Evolutionary conservation across 768 basidiomycete species (phyloP).

Genomic region (Tephrocybe sp.): DNA sequence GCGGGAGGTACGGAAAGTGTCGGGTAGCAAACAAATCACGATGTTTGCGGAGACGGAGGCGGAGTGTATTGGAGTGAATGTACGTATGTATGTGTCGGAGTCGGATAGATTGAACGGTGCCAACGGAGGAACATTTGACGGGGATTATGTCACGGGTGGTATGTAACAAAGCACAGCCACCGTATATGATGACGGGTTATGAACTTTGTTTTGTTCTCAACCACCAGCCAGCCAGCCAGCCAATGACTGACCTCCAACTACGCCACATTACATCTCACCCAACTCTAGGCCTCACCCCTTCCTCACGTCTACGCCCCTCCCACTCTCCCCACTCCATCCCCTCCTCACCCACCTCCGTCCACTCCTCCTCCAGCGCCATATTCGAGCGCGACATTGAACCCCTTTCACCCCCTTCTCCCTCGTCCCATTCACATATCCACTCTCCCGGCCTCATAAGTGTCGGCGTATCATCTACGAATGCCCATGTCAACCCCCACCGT

Average conservation of each 20-base stretch:
- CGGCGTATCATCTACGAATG: not conserved
- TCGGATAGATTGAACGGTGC: not conserved
- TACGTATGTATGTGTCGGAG: too few species aligned
- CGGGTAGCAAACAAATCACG: too few species aligned
- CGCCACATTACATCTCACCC: constrained; percentile 55
- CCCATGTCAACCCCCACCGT: constrained; percentile 62
- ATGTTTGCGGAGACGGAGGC: not conserved
- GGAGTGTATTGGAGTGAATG: not conserved
- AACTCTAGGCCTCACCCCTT: constrained; percentile 37
- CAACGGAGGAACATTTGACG: too few species aligned
- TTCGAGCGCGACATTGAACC: constrained; percentile 92
- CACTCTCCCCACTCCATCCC: constrained; percentile 74
- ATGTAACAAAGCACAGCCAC: constrained; percentile 2
- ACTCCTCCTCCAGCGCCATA: constrained; percentile 85
- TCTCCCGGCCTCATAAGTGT: too few species aligned
- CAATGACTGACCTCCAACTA: constrained; percentile 32
- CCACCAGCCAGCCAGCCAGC: not conserved
- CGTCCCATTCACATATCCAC: constrained; percentile 17
- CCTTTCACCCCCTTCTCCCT: constrained; percentile 35
- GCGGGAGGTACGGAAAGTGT: too few species aligned
- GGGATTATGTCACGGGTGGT: not conserved
- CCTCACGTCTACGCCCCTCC: constrained; percentile 43
- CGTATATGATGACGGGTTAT: not conserved
- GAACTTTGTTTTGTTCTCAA: not conserved
- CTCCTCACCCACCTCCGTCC: constrained; percentile 74